These are phyloP conservation scores for Solanum virginianum DNA, from an alignment of 257 asterid genomes.

Conservation along the genomic window DNA sequence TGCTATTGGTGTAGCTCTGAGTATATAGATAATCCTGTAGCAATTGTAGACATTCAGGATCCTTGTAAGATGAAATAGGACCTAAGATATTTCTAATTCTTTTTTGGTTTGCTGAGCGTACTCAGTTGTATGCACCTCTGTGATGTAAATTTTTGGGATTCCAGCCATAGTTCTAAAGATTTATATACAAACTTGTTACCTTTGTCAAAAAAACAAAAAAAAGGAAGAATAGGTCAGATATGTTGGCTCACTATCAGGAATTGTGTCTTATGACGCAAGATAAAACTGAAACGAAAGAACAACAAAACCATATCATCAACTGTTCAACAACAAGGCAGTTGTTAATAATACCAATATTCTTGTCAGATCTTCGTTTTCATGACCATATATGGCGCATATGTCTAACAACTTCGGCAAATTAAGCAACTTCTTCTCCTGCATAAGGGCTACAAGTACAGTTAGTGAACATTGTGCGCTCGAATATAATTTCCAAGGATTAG, in stretches of 20 bases:
- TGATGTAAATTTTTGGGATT: too few relatives aligned
- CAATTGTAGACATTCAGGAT: too few relatives aligned
- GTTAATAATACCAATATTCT: constrained; percentile 47
- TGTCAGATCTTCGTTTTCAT: constrained; percentile 85
- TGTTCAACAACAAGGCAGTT: not conserved
- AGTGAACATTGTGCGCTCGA: constrained; percentile 22
- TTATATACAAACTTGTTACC: too few relatives aligned
- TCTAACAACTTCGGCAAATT: constrained; percentile 82
- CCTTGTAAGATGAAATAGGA: too few relatives aligned
- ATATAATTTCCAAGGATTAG: not conserved
- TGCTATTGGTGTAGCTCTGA: too few relatives aligned
- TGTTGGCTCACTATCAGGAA: not conserved
- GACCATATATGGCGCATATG: constrained; percentile 77
- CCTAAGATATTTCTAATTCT: too few relatives aligned
- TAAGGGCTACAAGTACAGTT: constrained; percentile 59
- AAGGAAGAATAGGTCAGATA: not conserved
- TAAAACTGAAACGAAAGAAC: not conserved
- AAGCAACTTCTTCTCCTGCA: constrained; percentile 90
- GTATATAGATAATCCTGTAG: too few relatives aligned
- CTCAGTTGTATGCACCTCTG: too few relatives aligned
- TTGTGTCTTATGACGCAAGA: not conserved
- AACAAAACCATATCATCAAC: not conserved
- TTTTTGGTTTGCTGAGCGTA: too few relatives aligned
- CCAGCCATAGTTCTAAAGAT: too few relatives aligned
- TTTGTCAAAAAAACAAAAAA: too few relatives aligned